Percentiles rank a stretch among this genome's conserved stretches.
Evolutionary conservation across 2,329 filamentous ascomycete species (phyloP).

Genomic region (Ustulina deusta): DNA sequence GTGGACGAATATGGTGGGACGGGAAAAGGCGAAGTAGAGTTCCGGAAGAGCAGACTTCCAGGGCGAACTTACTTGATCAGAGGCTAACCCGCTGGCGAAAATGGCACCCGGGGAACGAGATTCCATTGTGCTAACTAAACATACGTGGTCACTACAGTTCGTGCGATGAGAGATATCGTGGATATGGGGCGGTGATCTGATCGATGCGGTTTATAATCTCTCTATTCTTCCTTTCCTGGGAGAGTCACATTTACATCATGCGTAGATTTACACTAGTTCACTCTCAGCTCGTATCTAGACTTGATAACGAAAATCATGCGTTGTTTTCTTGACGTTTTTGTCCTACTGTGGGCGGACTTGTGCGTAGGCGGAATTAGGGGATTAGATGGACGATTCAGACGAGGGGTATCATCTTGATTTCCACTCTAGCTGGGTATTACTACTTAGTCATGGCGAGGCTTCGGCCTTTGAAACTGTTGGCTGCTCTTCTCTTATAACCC

Average conservation of each 20-base stretch:
- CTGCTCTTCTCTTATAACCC: constrained; percentile 5
- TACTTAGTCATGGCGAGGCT: not conserved
- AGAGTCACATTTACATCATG: not conserved
- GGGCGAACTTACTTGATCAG: not conserved
- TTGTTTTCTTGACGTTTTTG: constrained; percentile 17
- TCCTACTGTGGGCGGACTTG: not conserved
- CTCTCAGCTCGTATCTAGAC: not conserved
- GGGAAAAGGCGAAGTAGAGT: not conserved
- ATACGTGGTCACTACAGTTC: not conserved
- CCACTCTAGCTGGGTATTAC: not conserved
- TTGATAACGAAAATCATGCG: not conserved
- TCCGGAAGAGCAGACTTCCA: not conserved
- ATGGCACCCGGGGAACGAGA: not conserved
- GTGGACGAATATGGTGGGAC: not conserved
- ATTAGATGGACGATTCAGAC: not conserved
- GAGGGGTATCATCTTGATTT: not conserved
- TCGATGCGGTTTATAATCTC: constrained; percentile 11
- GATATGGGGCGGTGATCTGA: not conserved
- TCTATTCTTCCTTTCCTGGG: not conserved
- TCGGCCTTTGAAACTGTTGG: not conserved
- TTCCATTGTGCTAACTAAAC: not conserved
- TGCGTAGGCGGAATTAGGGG: not conserved
- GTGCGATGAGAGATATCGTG: not conserved
- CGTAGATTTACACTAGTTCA: constrained; percentile 7
- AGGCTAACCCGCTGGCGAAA: not conserved